Base-by-base conservation (phyloP, 2,329 filamentous ascomycete species). In the Nemania bipapillata region DNA sequence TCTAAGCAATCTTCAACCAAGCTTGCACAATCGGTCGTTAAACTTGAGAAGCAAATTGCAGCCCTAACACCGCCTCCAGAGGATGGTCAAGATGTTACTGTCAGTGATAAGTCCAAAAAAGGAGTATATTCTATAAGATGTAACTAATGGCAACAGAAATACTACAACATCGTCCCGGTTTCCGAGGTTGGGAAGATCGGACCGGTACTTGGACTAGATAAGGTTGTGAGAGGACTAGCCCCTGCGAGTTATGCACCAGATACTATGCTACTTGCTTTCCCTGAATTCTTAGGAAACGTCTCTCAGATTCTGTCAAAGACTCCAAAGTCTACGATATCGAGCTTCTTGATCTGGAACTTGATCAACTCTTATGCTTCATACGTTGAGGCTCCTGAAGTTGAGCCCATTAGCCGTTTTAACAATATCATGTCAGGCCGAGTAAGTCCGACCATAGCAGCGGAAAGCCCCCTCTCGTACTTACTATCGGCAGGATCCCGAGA, bases 271-370 rank as follows among this genome's bases (percentile, higher is more conserved):
- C 82, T 90, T 30, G 82, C 82, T 22, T 87, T 88, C 0, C 88
- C 89, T 0, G 80, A 84, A 1, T 91, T 91, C 73, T 81, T 91
- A 73, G 83, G 86, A 58, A 85, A 86, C 7, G 76, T 92, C 1
- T 86, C 87, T 5, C 75, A 80, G 1, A 86, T 91, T 42, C 73
- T 93, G 22, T 78, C 82, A 1, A 79, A 84, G 2, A 87, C 87
- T 1, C 78, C 86, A 0, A 81, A 83, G 57, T 85, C 89, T 49
- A 84, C 86, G 0, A 75, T 92, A 2, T 84, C 89, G 69, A 81
- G 83, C n/a, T 92, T 89, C 74, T 83, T 92, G 68, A 77, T 87
- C 26, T 91, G 90, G 89, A 90, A 90, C 72, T 78, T 86, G 15
- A 84, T 92, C 12, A 82, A 87, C 56, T 76, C 80, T 1, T 87